Base-by-base conservation (phyloP, 441 rosid species). In the Daphne laureola region DNA sequence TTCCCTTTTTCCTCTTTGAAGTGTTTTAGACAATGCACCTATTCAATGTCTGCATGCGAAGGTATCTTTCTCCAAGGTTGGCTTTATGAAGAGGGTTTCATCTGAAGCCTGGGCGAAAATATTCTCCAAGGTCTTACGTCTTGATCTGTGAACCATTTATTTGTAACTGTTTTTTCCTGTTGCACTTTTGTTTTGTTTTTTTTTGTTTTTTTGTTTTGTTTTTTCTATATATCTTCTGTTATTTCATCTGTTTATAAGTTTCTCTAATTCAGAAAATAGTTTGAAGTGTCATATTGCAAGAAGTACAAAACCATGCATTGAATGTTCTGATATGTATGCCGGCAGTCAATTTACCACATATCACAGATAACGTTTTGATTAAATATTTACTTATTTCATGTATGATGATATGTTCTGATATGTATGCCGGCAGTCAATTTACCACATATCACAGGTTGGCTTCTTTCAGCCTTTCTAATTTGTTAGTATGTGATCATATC, bases 21-120 rank as follows among this genome's bases (percentile, higher is more conserved):
- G 94, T 45, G 65, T 61, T 66, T 65, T 93, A 69, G 86, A 90
- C 79, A 93, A 93, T 71, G 73, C 80, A 14, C 65, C 79, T 65
- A 73, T 93, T 59, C 93, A 82, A 50, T 93, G 99, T 64, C 69
- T 61, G 17, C 99, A 93, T 71, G 85, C 85, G 74, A 90, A 87
- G 75, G 80, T 93, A 54, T 87, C 88, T 12, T 65, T 74, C 36
- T 81, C 91, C 46, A 85, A 82, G 66, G 79, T 81, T 53, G 77
- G 80, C 63, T 79, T 73, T 61, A 76, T 84, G 84, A 93, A 93
- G 82, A 81, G 97, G 46, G 43, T 93, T 64, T 82, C 91, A 53
- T 58, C 78, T 63, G 75, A 69, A 70, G 93, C 96, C 54, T 93
- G 99, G 99, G 38, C 63, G 63, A 80, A 78, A 59, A 70, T 93